Conservation (phyloP, 495 filamentous ascomycete species). For the Echria macrotheca region DNA sequence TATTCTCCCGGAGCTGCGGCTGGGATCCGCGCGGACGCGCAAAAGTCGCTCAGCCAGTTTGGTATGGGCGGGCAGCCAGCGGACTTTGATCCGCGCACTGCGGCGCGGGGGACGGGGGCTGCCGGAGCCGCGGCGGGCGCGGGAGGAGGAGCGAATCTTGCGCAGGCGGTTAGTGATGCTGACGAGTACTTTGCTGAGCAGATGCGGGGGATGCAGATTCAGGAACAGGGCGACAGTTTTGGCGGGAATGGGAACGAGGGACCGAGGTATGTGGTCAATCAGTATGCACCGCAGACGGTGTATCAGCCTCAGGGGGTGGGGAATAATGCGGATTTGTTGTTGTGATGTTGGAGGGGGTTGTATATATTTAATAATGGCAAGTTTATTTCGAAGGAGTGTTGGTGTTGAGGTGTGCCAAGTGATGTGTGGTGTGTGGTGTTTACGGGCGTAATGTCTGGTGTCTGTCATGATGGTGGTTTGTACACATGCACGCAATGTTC, state of each 20-base stretch:
- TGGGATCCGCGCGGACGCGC: constrained; percentile 44
- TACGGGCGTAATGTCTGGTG: too few relatives aligned
- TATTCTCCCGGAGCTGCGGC: background rate
- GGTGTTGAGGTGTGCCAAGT: too few relatives aligned
- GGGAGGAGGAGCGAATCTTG: too few relatives aligned
- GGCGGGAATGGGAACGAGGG: constrained; percentile 39
- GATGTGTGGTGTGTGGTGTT: too few relatives aligned
- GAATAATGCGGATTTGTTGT: constrained; percentile 53
- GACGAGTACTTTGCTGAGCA: constrained; percentile 80
- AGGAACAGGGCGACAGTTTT: constrained; percentile 43
- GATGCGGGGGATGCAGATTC: constrained; percentile 63
- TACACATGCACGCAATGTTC: too few relatives aligned
- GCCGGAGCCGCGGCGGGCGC: too few relatives aligned
- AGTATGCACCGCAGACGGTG: constrained; percentile 56
- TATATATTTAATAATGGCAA: too few relatives aligned
- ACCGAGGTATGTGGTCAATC: constrained; percentile 61
- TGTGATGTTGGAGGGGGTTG: constrained; percentile 21
- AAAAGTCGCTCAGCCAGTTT: constrained; percentile 47
- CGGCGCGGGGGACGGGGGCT: constrained; percentile 21
- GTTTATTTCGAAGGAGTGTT: too few relatives aligned
- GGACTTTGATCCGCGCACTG: constrained; percentile 27
- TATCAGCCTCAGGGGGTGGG: constrained; percentile 50
- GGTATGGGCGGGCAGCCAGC: constrained; percentile 47
- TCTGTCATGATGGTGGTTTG: too few relatives aligned
- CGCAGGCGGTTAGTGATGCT: constrained; percentile 71